Evolutionary conservation across 331 rosid genomes (phyloP).

Genomic region (Malus hybrid): DNA sequence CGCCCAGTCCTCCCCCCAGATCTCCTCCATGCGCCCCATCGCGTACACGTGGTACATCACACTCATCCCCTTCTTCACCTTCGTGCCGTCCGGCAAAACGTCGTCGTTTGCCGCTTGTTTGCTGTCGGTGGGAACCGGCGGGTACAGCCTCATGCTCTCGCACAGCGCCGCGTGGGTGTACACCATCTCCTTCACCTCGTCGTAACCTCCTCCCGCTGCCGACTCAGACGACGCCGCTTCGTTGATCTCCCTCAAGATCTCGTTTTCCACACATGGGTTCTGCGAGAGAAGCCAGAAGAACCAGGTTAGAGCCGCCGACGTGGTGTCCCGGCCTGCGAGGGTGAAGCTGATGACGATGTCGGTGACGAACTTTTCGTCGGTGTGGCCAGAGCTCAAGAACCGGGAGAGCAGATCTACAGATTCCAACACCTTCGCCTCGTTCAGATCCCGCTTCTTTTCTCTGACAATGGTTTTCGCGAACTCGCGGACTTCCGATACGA

Average conservation of each 20-base stretch:
- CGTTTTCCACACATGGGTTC: constrained; percentile 34
- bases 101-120: constrained; percentile 46
- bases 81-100: constrained; percentile 61
- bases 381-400: constrained; percentile 47
- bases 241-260: constrained; percentile 33
- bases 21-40: constrained; percentile 56
- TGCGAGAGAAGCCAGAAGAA: constrained; percentile 55
- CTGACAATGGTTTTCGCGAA: constrained; percentile 28
- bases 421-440: constrained; percentile 15
- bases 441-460: constrained; percentile 50
- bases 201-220: constrained; percentile 14
- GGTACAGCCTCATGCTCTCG: constrained; percentile 78
- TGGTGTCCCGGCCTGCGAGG: constrained; percentile 66
- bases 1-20: constrained; percentile 66
- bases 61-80: constrained; percentile 53
- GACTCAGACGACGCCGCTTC: not conserved
- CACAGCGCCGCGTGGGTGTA: constrained; percentile 73
- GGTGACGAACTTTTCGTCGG: constrained; percentile 39
- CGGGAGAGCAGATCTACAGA: constrained; percentile 51
- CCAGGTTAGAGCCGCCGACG: constrained; percentile 72
- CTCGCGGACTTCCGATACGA: constrained; percentile 31
- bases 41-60: constrained; percentile 55
- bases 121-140: constrained; percentile 53
- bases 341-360: constrained; percentile 67
- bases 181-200: constrained; percentile 56